These are phyloP conservation scores for Hemileccinum rubropunctum DNA, from an alignment of 768 basidiomycete genomes.

Conservation along the genomic window DNA sequence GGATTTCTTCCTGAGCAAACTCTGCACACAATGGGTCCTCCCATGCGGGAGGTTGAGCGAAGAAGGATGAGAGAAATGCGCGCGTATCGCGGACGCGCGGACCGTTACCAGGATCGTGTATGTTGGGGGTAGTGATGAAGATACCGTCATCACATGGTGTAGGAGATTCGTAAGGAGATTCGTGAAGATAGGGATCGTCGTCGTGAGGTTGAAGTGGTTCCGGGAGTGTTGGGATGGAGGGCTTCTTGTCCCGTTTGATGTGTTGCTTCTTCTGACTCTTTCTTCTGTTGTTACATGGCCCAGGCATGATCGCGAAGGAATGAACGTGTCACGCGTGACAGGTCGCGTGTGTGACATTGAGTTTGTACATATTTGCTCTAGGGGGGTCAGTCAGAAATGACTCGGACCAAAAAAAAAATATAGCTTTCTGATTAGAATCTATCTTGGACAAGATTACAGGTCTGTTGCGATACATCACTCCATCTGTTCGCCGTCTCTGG, in stretches of 20 bases:
- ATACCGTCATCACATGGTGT: slow-evolving; percentile 6
- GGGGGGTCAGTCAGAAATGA: slow-evolving; percentile 6
- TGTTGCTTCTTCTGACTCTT: slow-evolving; percentile 35
- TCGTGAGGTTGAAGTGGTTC: neutral
- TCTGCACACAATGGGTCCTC: slow-evolving; percentile 71
- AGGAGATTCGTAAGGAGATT: slow-evolving; percentile 1
- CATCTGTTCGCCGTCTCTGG: slow-evolving; percentile 25
- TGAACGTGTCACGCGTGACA: slow-evolving; percentile 30
- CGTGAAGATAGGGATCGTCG: slow-evolving; percentile 11
- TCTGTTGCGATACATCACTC: slow-evolving; percentile 18
- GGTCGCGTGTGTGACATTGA: slow-evolving; percentile 31
- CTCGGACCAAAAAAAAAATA: slow-evolving; percentile 15
- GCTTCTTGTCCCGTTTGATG: slow-evolving; percentile 34
- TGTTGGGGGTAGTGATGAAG: slow-evolving; percentile 51
- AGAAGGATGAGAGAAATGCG: slow-evolving; percentile 65
- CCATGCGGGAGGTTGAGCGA: slow-evolving; percentile 61
- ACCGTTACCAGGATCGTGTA: slow-evolving; percentile 77
- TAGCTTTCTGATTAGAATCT: slow-evolving; percentile 29
- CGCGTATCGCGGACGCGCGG: slow-evolving; percentile 67
- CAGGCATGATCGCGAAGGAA: slow-evolving; percentile 46
- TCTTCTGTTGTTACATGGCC: slow-evolving; percentile 54
- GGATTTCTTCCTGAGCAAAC: slow-evolving; percentile 72
- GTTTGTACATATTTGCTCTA: slow-evolving; percentile 15
- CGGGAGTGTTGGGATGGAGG: neutral
- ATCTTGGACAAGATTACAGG: slow-evolving; percentile 24